Conservation (phyloP, 371 early-diverging fungal genomes). For the Nematocida ausubeli region DNA sequence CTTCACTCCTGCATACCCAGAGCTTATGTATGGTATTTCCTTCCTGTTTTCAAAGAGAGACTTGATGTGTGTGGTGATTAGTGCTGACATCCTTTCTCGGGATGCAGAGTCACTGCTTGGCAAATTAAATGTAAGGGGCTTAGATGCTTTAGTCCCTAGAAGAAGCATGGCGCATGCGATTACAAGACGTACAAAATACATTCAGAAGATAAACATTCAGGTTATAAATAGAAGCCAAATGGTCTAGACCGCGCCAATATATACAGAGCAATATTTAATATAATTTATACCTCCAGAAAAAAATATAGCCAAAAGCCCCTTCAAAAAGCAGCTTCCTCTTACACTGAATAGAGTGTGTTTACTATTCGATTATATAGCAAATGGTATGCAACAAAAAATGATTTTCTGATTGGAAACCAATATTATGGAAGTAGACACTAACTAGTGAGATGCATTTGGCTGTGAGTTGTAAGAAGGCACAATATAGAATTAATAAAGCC, state of each 20-base stretch:
- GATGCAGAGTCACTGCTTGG: background rate
- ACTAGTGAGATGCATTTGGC: no score
- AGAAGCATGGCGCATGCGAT: background rate
- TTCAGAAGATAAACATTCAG: background rate
- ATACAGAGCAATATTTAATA: no score
- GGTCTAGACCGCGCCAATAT: background rate
- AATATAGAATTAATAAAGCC: no score
- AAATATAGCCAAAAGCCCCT: no score
- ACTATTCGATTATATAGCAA: no score
- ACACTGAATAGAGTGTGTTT: no score
- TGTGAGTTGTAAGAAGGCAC: no score
- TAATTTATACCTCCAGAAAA: no score
- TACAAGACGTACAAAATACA: background rate
- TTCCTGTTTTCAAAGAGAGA: background rate
- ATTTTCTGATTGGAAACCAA: no score
- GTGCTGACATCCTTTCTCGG: background rate
- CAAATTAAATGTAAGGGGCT: conserved; percentile 13
- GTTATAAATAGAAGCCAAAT: background rate
- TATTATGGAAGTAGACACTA: no score
- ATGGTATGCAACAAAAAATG: no score
- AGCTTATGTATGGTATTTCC: background rate
- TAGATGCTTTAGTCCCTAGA: background rate
- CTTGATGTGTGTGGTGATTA: background rate
- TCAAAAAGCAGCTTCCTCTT: no score
- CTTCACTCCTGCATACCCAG: background rate